phyloP scores from a whole-genome alignment of 768 basidiomycete species.

The Lentinula boryana region DNA sequence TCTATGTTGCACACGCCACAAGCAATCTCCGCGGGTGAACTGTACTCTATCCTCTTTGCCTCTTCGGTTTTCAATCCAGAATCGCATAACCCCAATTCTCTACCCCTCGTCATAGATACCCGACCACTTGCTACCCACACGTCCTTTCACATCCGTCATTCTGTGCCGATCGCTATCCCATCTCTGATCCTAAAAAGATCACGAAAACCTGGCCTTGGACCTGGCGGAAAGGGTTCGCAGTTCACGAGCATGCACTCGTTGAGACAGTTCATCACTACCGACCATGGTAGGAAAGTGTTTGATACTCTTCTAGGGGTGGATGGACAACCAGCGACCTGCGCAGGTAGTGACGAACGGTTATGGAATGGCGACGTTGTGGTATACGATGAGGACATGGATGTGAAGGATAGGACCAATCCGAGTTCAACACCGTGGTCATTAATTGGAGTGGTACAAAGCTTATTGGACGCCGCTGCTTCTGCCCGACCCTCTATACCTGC shows the following conservation, averaged over 20 bases:
- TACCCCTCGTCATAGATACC: slow-evolving; percentile 77
- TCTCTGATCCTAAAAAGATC: slow-evolving; percentile 86
- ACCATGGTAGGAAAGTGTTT: slow-evolving; percentile 68
- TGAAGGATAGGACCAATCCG: slow-evolving; percentile 49
- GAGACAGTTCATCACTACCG: slow-evolving; percentile 78
- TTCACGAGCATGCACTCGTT: slow-evolving; percentile 64
- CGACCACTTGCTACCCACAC: slow-evolving; percentile 65
- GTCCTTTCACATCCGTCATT: slow-evolving; percentile 56
- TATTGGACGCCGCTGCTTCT: slow-evolving; percentile 27
- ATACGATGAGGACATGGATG: slow-evolving; percentile 75
- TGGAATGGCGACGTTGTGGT: slow-evolving; percentile 79
- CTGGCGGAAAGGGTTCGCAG: slow-evolving; percentile 27
- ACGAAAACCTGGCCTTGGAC: slow-evolving; percentile 49
- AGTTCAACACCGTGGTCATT: slow-evolving; percentile 66
- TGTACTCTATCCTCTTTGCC: slow-evolving; percentile 45
- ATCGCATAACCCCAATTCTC: not conserved
- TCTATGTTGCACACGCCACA: slow-evolving; percentile 8
- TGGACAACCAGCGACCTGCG: not conserved
- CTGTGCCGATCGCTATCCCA: slow-evolving; percentile 84
- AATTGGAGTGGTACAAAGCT: slow-evolving; percentile 53
- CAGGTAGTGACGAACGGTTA: slow-evolving; percentile 24
- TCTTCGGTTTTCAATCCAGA: slow-evolving; percentile 21
- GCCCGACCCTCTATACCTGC: not conserved
- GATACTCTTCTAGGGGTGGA: slow-evolving; percentile 44
- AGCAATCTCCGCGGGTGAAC: slow-evolving; percentile 39